phyloP scores from a whole-genome alignment of 2,329 filamentous ascomycete species.

The Epichloe coenophiala region DNA sequence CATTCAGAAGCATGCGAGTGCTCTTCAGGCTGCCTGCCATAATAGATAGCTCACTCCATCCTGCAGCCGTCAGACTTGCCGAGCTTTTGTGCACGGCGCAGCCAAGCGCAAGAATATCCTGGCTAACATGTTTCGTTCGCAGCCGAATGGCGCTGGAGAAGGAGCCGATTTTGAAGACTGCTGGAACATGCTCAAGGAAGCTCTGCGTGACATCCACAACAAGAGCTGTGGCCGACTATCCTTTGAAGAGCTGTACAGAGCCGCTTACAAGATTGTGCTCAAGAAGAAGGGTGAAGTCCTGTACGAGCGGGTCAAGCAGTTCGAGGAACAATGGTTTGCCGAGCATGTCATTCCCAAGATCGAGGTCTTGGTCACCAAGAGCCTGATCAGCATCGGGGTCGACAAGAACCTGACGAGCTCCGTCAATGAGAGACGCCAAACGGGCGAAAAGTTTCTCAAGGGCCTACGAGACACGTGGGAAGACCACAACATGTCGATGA shows the following conservation, averaged over 20 bases:
- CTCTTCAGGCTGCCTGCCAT: background rate
- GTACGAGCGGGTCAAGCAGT: constrained; percentile 66
- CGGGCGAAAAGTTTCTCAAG: constrained; percentile 71
- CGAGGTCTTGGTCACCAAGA: constrained; percentile 54
- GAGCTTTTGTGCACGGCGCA: background rate
- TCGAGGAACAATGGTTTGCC: constrained; percentile 72
- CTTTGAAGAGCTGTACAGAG: constrained; percentile 90
- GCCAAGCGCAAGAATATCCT: background rate
- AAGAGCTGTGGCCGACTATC: constrained; percentile 83
- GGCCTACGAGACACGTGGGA: constrained; percentile 70
- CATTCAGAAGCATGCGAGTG: background rate
- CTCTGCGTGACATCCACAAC: constrained; percentile 77
- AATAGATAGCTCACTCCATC: background rate
- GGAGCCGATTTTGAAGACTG: constrained; percentile 71
- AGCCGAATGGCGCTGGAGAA: constrained; percentile 32
- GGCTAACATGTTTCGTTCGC: constrained; percentile 11
- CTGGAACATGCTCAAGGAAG: constrained; percentile 65
- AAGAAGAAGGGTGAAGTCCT: constrained; percentile 73
- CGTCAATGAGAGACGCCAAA: constrained; percentile 63
- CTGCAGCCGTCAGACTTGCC: background rate
- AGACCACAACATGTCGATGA: constrained; percentile 84
- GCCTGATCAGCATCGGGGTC: constrained; percentile 47
- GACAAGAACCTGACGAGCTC: constrained; percentile 44
- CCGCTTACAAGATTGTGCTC: constrained; percentile 85
- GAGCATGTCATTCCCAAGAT: constrained; percentile 60